Percentiles rank a stretch among this genome's conserved stretches.
These are phyloP conservation scores for Mollisiaceae sp. DNA, from an alignment of 2,329 filamentous ascomycete species.

Conservation along the genomic window DNA sequence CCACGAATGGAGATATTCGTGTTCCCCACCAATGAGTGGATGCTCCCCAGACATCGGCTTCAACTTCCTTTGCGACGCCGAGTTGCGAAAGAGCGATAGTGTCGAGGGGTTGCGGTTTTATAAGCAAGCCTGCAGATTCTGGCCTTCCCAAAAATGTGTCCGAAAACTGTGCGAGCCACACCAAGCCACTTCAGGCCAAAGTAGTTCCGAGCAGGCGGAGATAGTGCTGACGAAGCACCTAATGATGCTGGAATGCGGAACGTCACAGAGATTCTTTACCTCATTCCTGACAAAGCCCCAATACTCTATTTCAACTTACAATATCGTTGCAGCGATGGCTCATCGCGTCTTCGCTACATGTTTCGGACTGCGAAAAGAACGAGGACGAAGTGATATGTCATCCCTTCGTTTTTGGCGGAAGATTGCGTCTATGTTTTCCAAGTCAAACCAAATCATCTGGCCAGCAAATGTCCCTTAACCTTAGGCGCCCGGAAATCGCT, in stretches of 20 bases:
- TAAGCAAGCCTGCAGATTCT: constrained; percentile 22
- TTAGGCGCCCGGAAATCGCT: constrained; percentile 9
- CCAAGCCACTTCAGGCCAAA: background rate
- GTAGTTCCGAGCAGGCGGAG: background rate
- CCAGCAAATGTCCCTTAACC: background rate
- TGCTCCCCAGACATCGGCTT: background rate
- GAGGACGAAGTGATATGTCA: background rate
- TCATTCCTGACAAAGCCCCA: constrained; percentile 1
- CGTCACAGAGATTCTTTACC: background rate
- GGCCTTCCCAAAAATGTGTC: constrained; percentile 12
- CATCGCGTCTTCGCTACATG: constrained; percentile 2
- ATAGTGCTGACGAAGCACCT: background rate
- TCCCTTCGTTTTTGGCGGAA: background rate
- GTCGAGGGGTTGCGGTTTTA: constrained; percentile 17
- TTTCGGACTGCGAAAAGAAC: background rate
- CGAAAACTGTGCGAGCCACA: constrained; percentile 11
- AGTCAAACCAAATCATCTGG: background rate
- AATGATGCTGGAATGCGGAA: background rate
- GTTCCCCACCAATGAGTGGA: constrained; percentile 2
- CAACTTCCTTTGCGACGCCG: constrained; percentile 8
- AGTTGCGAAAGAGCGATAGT: constrained; percentile 14
- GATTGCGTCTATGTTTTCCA: background rate
- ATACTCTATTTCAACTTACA: constrained; percentile 5
- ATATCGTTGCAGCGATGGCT: background rate
- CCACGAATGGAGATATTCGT: background rate